Base-by-base conservation (phyloP, 2,329 filamentous ascomycete genomes). In the Hymenoscyphus occultus region DNA sequence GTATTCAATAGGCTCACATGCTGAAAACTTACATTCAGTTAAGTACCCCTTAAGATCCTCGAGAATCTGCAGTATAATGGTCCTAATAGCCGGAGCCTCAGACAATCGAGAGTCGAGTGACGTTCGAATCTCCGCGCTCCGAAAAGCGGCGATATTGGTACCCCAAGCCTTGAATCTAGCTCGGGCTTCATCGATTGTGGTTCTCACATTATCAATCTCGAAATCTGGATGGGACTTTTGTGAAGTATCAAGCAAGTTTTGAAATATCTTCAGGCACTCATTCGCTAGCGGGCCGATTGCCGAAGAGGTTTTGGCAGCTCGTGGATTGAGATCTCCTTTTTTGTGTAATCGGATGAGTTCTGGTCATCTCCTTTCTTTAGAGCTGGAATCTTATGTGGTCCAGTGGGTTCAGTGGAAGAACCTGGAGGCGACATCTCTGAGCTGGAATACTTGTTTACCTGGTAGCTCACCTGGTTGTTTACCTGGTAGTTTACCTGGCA, bases 91-190 rank as follows among this genome's bases (percentile, higher is more conserved):
- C 31, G 54, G 61, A 4, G 69, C 72, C 14, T 73, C 70, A 58
- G 63, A 61, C 9, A 74, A 60, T n/a, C 71, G 62, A 57, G 62
- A 67, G 14, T 73, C 71, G 1, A 74, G 64, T 12, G 71, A 73
- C 28, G 63, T 71, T 32, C 31, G 56, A 31, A 64, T 5, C 31
- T 62, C 22, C 4, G n/a, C 60, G 12, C 65, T 32, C 19, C 69
- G 69, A 31, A 72, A 67, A 1, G 71, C 72, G 45, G 70, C 72
- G 60, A 72, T 72, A 56, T 64, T 70, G 7, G 39, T 64, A 22
- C 65, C 72, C 72, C 72, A 74, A n/a, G 66, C 68, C 59, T 68
- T 71, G 32, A 71, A 73, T 45, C 66, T 67, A 2, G 64, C 45
- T 19, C 35, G 56, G 5, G 63, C 61, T 58, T 72, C 70, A 35